Base-by-base conservation (phyloP, 345 rosid genomes). In the Arabidopsis suecica region DNA sequence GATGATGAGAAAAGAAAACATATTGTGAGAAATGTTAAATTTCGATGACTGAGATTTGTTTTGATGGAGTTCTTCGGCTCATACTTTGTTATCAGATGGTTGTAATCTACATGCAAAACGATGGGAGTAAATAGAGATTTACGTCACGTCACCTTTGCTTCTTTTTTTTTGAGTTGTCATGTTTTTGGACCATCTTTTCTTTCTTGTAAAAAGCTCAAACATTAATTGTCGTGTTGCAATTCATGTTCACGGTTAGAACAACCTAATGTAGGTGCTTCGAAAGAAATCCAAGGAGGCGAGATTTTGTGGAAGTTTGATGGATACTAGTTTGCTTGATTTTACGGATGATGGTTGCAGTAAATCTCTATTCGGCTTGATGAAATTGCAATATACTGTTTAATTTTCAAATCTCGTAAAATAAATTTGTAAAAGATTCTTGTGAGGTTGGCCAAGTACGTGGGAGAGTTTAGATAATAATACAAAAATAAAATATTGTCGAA, bases 141-240 rank as follows among this genome's bases (percentile, higher is more conserved):
- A 40, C 10, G 61, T 61, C 22, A 72, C 69, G 69, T 40, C 42
- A 72, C 69, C 44, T 30, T 44, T 61, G 32, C 48, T 36, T 53
- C 36, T 6, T 7, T 14, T 37, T 36, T 11, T 50, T 48, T 18
- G 9, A 5, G 23, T 45, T 57, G 76, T 61, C 76, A 71, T 61
- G 49, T 16, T 60, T 60, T 38, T 49, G 51, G 11, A 23, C 60
- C 30, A 49, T 49, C 4, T 50, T 61, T 48, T 71, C 9, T 71
- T 37, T 34, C 48, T 70, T 60, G 37, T 44, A 22, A 28, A 28
- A 50, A 59, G 5, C 66, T 58, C 58, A 47, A 59, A 69, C 65
- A 69, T n/a, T n/a, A 22, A 61, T 13, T 61, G 65, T 34, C 65
- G 25, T 61, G 66, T 40, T 13, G 20, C 49, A 37, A 67, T 38